phyloP scores from a whole-genome alignment of 768 basidiomycete genomes.

The Russula emetica region DNA sequence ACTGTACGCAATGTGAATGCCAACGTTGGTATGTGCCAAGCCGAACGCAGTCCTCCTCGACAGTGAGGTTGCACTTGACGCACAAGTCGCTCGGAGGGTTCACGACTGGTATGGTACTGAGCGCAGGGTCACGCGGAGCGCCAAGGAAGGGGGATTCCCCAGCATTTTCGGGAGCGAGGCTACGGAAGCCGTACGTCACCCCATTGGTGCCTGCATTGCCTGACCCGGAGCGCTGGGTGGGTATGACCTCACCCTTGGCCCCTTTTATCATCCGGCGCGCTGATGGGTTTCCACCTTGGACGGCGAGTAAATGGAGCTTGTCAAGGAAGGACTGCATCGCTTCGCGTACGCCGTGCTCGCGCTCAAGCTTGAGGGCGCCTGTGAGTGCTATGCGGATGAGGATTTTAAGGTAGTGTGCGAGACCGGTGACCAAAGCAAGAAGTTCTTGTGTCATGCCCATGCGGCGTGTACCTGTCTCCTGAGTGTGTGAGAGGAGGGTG shows the following conservation, averaged over 20 bases:
- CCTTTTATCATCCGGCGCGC: slow-evolving; percentile 72
- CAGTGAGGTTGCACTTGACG: slow-evolving; percentile 79
- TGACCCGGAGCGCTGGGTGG: slow-evolving; percentile 36
- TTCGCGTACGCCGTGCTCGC: slow-evolving; percentile 76
- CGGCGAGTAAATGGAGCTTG: slow-evolving; percentile 86
- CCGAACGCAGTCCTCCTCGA: slow-evolving; percentile 96
- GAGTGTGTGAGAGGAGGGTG: slow-evolving; percentile 91
- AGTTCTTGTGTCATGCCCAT: slow-evolving; percentile 98
- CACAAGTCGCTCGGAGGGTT: slow-evolving; percentile 89
- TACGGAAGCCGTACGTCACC: slow-evolving; percentile 90
- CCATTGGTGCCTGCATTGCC: slow-evolving; percentile 75
- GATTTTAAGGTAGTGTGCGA: slow-evolving; percentile 99
- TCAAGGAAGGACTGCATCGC: slow-evolving; percentile 90
- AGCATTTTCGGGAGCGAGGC: slow-evolving; percentile 86
- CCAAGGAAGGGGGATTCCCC: slow-evolving; percentile 74
- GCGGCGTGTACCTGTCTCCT: slow-evolving; percentile 83
- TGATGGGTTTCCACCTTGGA: slow-evolving; percentile 76
- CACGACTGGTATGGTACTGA: slow-evolving; percentile 51
- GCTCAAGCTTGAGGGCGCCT: slow-evolving; percentile 90
- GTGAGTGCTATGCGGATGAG: slow-evolving; percentile 97
- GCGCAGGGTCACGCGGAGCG: slow-evolving; percentile 43
- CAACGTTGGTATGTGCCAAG: slow-evolving; percentile 95
- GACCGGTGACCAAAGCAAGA: slow-evolving; percentile 94
- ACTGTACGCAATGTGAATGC: slow-evolving; percentile 94
- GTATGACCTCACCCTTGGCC: slow-evolving; percentile 58